Percentiles rank a stretch among this genome's conserved stretches.
Conservation (phyloP, 192 early-diverging fungal genomes). For the Podila horticola region DNA sequence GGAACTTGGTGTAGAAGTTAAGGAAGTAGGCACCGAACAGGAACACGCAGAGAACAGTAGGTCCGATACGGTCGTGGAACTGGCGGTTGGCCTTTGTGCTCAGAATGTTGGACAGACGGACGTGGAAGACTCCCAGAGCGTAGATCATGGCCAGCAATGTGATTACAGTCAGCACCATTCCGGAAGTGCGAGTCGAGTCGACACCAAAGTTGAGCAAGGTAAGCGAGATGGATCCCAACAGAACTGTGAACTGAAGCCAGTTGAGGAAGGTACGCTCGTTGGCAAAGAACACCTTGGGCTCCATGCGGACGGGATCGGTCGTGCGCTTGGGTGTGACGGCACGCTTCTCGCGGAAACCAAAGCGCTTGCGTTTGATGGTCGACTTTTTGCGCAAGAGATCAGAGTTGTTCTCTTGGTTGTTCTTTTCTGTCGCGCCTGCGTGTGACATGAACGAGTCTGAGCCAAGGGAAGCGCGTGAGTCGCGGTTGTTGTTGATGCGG, state of each 20-base stretch:
- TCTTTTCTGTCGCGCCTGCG: slow-evolving; percentile 17
- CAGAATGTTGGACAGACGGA: slow-evolving; percentile 74
- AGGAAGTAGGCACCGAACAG: slow-evolving; percentile 61
- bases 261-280: slow-evolving; percentile 89
- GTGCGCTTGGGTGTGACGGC: slow-evolving; percentile 55
- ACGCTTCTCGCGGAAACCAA: slow-evolving; percentile 43
- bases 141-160: slow-evolving; percentile 84
- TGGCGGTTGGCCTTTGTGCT: slow-evolving; percentile 71
- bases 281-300: slow-evolving; percentile 89
- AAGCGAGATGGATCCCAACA: slow-evolving; percentile 61
- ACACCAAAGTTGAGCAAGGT: slow-evolving; percentile 80
- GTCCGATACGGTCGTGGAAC: slow-evolving; percentile 81
- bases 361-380: slow-evolving; percentile 42
- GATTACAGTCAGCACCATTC: slow-evolving; percentile 62
- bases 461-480: slow-evolving; percentile 22
- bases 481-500: slow-evolving; percentile 38
- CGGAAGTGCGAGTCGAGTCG: slow-evolving; percentile 61
- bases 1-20: slow-evolving; percentile 48
- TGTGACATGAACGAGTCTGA: slow-evolving; percentile 22
- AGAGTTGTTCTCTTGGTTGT: background rate
- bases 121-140: slow-evolving; percentile 80
- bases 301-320: slow-evolving; percentile 70
- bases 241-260: slow-evolving; percentile 82
- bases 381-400: slow-evolving; percentile 46
- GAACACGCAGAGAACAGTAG: slow-evolving; percentile 75